phyloP scores from a whole-genome alignment of 441 rosid genomes.

The Monsonia emarginata region DNA sequence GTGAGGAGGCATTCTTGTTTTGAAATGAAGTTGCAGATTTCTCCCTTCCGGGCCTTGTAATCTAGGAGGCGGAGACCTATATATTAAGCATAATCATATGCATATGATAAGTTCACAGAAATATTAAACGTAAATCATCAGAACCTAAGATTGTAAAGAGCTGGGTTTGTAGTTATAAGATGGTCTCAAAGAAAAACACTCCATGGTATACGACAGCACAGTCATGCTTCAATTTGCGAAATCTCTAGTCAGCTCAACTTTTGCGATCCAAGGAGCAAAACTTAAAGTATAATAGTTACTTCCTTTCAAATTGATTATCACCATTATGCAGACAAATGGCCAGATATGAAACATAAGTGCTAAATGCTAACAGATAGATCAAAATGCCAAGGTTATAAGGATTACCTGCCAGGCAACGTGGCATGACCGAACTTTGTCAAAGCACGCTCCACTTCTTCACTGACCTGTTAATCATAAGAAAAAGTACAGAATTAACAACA shows the following conservation, averaged over 20 bases:
- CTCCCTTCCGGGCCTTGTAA: constrained; percentile 82
- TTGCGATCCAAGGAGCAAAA: not conserved
- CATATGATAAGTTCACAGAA: not conserved
- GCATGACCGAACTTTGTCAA: constrained; percentile 88
- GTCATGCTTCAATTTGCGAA: not conserved
- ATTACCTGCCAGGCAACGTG: constrained; percentile 66
- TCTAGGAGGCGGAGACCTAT: constrained; percentile 72
- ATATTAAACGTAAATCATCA: not conserved
- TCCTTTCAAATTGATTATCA: not conserved
- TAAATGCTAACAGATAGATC: not conserved
- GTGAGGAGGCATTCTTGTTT: constrained; percentile 84
- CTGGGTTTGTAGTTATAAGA: too few relatives aligned
- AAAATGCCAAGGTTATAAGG: constrained; percentile 1
- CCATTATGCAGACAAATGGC: not conserved
- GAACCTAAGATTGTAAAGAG: not conserved
- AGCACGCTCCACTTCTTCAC: constrained; percentile 99
- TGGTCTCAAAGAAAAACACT: too few relatives aligned
- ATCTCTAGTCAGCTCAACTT: not conserved
- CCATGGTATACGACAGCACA: not conserved
- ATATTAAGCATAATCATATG: constrained; percentile 10
- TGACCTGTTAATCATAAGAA: constrained; percentile 52
- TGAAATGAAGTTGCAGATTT: constrained; percentile 61
- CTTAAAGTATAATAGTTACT: not conserved
- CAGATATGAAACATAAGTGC: not conserved
- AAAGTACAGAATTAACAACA: constrained; percentile 6